These are phyloP conservation scores for Thalassiosira allenii DNA, from an alignment of 352 stramenopile genomes.

Conservation along the genomic window DNA sequence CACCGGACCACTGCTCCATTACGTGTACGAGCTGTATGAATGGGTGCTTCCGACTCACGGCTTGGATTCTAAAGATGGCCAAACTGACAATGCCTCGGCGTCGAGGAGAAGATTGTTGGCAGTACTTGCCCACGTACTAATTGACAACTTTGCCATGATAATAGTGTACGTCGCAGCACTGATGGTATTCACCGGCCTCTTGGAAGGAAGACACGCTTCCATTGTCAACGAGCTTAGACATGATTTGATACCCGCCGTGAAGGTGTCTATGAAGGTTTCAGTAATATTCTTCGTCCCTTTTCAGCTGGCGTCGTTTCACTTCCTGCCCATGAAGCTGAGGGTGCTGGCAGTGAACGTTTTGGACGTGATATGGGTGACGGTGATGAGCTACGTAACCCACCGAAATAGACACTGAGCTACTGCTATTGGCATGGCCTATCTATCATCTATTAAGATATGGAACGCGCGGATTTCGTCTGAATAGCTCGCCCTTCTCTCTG, in stretches of 20 bases:
- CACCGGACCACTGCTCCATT: conserved; percentile 57
- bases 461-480: too few relatives aligned
- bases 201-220: conserved; percentile 40
- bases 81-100: neutral
- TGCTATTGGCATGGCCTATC: conserved; percentile 8
- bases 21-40: conserved; percentile 56
- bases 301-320: conserved; percentile 59
- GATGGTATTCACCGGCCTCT: conserved; percentile 43
- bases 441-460: conserved; percentile 1
- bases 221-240: conserved; percentile 41
- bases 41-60: conserved; percentile 42
- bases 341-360: conserved; percentile 61
- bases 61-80: neutral
- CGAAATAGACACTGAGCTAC: conserved; percentile 54
- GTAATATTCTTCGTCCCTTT: conserved; percentile 43
- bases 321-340: conserved; percentile 48
- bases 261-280: conserved; percentile 47
- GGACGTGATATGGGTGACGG: conserved; percentile 57
- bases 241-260: conserved; percentile 53
- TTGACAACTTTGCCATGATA: conserved; percentile 62
- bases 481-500: too few relatives aligned
- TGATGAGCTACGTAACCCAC: conserved; percentile 65
- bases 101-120: conserved; percentile 22
- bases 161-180: conserved; percentile 47
- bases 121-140: conserved; percentile 47